Evolutionary conservation across 768 basidiomycete genomes (phyloP).

Genomic region (Exsudoporus frostii): DNA sequence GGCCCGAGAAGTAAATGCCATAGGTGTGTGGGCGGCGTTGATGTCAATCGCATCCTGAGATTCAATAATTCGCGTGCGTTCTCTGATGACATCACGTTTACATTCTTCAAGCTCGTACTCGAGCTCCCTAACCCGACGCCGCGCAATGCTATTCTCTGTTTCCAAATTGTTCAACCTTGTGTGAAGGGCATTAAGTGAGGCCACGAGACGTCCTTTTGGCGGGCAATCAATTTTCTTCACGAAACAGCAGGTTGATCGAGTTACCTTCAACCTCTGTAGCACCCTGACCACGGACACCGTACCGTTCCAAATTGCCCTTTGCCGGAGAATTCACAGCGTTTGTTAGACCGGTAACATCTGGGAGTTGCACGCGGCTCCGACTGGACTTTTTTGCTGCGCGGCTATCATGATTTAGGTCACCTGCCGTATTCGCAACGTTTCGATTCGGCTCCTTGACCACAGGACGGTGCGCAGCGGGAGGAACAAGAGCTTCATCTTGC

Average conservation of each 20-base stretch:
- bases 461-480: slow-evolving; percentile 1
- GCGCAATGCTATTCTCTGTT: slow-evolving; percentile 77
- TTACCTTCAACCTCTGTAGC: slow-evolving; percentile 66
- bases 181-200: slow-evolving; percentile 62
- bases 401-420: slow-evolving; percentile 7
- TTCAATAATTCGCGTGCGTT: slow-evolving; percentile 62
- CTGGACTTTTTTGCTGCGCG: slow-evolving; percentile 22
- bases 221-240: neutral
- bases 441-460: slow-evolving; percentile 29
- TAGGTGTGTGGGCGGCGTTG: slow-evolving; percentile 11
- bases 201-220: slow-evolving; percentile 53
- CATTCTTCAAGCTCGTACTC: slow-evolving; percentile 84
- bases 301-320: slow-evolving; percentile 50
- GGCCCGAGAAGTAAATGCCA: slow-evolving; percentile 20
- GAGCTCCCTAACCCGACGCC: slow-evolving; percentile 79
- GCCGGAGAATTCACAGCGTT: slow-evolving; percentile 74
- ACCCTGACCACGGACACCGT: slow-evolving; percentile 44
- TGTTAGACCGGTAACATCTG: slow-evolving; percentile 83
- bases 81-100: slow-evolving; percentile 70
- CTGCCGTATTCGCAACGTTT: slow-evolving; percentile 9
- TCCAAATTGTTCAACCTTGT: slow-evolving; percentile 70
- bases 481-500: slow-evolving; percentile 5
- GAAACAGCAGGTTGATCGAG: slow-evolving; percentile 5
- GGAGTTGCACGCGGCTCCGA: slow-evolving; percentile 53
- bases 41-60: slow-evolving; percentile 41